Conservation (phyloP, 305 asterid genomes). For the Fraxinus nigra region DNA sequence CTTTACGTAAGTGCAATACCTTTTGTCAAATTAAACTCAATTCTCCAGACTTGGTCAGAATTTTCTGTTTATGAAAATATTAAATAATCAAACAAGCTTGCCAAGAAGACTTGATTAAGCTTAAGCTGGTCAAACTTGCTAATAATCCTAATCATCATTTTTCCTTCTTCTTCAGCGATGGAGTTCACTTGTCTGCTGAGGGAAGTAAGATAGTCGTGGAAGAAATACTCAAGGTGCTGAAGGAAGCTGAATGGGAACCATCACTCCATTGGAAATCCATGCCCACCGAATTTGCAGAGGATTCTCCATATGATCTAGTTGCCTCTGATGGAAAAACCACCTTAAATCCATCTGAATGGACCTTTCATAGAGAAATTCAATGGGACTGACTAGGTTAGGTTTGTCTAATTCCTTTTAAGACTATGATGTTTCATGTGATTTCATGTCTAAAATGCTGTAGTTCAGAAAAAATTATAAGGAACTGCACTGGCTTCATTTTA, state of each 20-base stretch:
- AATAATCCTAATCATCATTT: neutral
- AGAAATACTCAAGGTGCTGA: constrained; percentile 82
- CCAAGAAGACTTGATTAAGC: neutral
- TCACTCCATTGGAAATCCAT: constrained; percentile 81
- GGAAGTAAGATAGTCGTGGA: constrained; percentile 83
- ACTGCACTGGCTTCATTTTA: neutral
- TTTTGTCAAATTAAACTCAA: neutral
- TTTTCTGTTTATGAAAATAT: neutral
- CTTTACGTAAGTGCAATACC: constrained; percentile 63
- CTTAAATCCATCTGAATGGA: constrained; percentile 82
- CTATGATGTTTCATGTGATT: neutral
- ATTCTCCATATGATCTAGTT: constrained; percentile 76
- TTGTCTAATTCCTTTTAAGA: constrained; percentile 4
- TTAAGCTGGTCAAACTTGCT: neutral
- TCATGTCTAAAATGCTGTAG: neutral
- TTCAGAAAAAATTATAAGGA: neutral
- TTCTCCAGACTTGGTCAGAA: neutral
- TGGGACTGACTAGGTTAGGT: constrained; percentile 53
- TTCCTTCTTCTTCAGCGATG: constrained; percentile 50
- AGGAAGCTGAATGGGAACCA: constrained; percentile 86
- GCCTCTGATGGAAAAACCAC: constrained; percentile 80
- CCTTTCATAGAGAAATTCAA: constrained; percentile 66
- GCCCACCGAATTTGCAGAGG: constrained; percentile 73
- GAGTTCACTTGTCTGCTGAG: constrained; percentile 76
- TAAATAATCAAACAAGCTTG: neutral